Conservation (phyloP, 2,329 filamentous ascomycete genomes). For the Xylaria hypoxylon region DNA sequence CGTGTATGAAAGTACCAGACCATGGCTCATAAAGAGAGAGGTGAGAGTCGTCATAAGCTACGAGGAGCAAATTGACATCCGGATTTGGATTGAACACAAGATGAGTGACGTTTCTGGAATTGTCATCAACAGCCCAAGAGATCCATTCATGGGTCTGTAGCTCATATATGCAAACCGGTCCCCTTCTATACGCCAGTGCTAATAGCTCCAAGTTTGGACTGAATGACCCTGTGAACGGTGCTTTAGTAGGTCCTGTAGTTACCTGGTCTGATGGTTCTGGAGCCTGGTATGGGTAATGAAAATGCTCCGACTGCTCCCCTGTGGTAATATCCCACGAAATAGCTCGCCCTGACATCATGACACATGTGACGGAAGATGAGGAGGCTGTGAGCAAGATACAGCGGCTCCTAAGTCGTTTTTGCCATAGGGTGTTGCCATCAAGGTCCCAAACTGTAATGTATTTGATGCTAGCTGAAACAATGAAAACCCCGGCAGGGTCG, state of each 20-base stretch:
- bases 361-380: background rate
- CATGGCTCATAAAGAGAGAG: conserved; percentile 11
- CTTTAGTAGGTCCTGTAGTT: background rate
- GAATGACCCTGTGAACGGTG: conserved; percentile 7
- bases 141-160: conserved; percentile 12
- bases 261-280: too few relatives aligned
- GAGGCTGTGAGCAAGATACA: background rate
- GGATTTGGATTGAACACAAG: conserved; percentile 20
- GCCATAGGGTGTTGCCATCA: background rate
- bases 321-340: background rate
- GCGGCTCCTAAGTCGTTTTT: background rate
- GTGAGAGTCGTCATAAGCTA: conserved; percentile 11
- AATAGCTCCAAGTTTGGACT: background rate
- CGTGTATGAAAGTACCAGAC: conserved; percentile 9
- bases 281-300: conserved; percentile 1
- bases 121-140: background rate
- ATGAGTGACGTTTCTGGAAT: background rate
- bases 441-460: background rate
- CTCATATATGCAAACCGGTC: conserved; percentile 1
- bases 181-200: background rate
- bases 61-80: conserved; percentile 1
- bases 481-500: background rate
- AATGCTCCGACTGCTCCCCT: conserved; percentile 2
- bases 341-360: background rate
- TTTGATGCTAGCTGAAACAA: background rate